These are phyloP conservation scores for Eimeria acervulina DNA, from an alignment of 169 alveolate genomes.

Conservation along the genomic window DNA sequence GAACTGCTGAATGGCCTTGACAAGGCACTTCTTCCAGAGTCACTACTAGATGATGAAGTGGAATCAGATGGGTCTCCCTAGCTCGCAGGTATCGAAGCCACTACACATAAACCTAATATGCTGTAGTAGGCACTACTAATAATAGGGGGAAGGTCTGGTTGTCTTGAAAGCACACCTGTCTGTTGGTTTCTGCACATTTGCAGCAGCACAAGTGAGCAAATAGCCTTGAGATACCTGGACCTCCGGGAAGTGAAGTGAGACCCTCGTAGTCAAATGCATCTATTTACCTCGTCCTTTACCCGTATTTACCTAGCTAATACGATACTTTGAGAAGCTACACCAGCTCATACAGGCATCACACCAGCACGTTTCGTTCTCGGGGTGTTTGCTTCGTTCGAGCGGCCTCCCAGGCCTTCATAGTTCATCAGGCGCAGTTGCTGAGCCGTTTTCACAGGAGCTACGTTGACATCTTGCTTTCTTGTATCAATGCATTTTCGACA, in stretches of 20 bases:
- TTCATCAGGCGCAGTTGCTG: not conserved
- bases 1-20: slow-evolving; percentile 67
- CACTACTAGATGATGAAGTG: slow-evolving; percentile 54
- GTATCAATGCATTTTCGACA: not conserved
- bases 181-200: not conserved
- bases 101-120: not conserved
- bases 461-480: not conserved
- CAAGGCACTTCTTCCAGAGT: slow-evolving; percentile 55
- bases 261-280: not conserved
- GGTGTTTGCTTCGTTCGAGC: not conserved
- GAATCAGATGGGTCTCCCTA: slow-evolving; percentile 35
- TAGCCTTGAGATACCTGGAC: not conserved
- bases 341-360: not conserved
- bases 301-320: not conserved
- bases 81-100: not conserved
- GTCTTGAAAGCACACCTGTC: not conserved
- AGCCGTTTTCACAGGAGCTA: slow-evolving; percentile 1
- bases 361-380: not conserved
- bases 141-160: not conserved
- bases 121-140: not conserved
- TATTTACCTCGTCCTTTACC: not conserved
- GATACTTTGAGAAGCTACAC: not conserved
- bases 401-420: not conserved
- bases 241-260: not conserved
- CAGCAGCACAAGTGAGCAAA: not conserved